Evolutionary conservation across 306 rosid genomes (phyloP).

Genomic region (Malus fusca): DNA sequence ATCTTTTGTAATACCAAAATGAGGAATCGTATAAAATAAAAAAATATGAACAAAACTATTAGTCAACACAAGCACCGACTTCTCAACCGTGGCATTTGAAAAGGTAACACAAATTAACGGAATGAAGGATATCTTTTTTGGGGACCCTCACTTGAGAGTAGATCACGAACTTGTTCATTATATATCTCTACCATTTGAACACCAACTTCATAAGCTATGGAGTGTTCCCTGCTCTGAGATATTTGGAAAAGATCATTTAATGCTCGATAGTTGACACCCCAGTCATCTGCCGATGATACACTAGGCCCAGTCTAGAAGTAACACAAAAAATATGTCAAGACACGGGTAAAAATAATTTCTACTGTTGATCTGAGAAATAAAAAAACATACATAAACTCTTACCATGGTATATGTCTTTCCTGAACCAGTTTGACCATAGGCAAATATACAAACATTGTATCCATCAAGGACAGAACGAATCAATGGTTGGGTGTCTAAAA

Average conservation of each 20-base stretch:
- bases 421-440: slow-evolving; percentile 98
- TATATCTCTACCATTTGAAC: slow-evolving; percentile 99
- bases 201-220: slow-evolving; percentile 78
- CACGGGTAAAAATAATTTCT: not conserved
- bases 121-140: slow-evolving; percentile 89
- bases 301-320: slow-evolving; percentile 76
- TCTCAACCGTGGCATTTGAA: not conserved
- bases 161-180: slow-evolving; percentile 96
- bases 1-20: not conserved
- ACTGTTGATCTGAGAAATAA: slow-evolving; percentile 7
- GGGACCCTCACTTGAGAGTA: slow-evolving; percentile 64
- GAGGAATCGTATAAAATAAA: not conserved
- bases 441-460: slow-evolving; percentile 96
- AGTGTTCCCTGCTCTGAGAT: slow-evolving; percentile 71
- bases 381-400: slow-evolving; percentile 19
- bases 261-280: slow-evolving; percentile 98
- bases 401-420: slow-evolving; percentile 99
- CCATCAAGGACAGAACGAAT: slow-evolving; percentile 96
- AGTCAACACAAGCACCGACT: not conserved
- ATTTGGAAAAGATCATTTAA: slow-evolving; percentile 85
- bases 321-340: slow-evolving; percentile 15
- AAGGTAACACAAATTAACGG: not conserved
- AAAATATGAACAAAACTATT: not conserved
- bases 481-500: slow-evolving; percentile 76
- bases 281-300: slow-evolving; percentile 60